A percentile compares a stretch with the other conserved stretches of the same genome.
These are phyloP conservation scores for Vitis cinerea DNA, from an alignment of 164 flowering plant species.

Conservation along the genomic window DNA sequence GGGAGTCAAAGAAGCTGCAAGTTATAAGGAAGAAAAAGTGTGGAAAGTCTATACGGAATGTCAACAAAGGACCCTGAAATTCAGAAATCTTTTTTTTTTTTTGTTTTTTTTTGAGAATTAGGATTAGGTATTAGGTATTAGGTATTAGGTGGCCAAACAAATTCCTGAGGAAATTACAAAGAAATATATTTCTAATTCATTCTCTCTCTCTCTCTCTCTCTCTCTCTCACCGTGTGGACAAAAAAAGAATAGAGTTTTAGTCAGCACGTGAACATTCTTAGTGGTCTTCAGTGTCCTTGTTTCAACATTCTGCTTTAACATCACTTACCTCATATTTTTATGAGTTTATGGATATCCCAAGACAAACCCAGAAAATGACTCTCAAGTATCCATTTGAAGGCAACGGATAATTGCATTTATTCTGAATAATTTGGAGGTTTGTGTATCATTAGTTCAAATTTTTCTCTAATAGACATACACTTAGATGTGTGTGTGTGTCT, in stretches of 20 bases:
- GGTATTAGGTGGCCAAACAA: too few relatives aligned
- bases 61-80: too few relatives aligned
- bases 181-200: too few relatives aligned
- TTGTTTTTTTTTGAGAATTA: too few relatives aligned
- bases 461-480: too few relatives aligned
- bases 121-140: too few relatives aligned
- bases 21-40: too few relatives aligned
- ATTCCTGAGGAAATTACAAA: too few relatives aligned
- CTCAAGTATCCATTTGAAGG: background rate
- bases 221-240: background rate
- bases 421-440: background rate
- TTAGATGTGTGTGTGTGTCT: background rate
- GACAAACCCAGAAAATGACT: background rate
- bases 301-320: background rate
- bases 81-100: too few relatives aligned
- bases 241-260: conserved; percentile 5
- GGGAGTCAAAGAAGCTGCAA: too few relatives aligned
- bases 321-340: background rate
- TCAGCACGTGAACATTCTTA: conserved; percentile 14
- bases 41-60: too few relatives aligned
- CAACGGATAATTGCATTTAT: background rate
- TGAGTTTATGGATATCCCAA: background rate
- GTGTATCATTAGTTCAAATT: too few relatives aligned
- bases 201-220: background rate
- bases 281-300: background rate